Evolutionary conservation across 306 rosid species (phyloP).

Genomic region (Glycine latifolia): DNA sequence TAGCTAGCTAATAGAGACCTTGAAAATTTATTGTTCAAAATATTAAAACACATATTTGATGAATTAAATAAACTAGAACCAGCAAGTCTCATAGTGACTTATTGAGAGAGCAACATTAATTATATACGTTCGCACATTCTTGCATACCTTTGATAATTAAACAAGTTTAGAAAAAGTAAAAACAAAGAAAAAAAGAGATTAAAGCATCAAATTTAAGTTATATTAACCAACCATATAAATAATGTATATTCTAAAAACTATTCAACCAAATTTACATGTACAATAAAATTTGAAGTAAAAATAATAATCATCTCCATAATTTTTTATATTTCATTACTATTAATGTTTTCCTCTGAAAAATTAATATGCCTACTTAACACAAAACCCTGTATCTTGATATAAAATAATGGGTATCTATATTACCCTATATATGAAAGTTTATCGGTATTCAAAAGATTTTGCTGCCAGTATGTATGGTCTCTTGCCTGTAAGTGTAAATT

Average conservation of each 20-base stretch:
- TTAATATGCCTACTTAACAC: no score
- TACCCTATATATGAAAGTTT: neutral
- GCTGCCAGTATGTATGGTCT: neutral
- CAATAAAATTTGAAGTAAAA: no score
- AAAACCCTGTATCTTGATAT: neutral
- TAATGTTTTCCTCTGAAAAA: no score
- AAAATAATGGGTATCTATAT: neutral
- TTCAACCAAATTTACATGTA: no score
- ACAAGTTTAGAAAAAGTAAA: neutral
- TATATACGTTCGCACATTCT: neutral
- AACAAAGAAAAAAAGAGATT: no score
- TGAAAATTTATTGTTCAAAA: neutral
- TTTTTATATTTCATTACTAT: no score
- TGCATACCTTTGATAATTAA: neutral
- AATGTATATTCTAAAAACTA: no score
- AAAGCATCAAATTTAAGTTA: neutral
- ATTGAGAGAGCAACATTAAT: neutral
- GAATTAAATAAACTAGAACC: neutral
- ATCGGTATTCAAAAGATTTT: neutral
- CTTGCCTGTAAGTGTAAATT: neutral
- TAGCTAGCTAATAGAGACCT: neutral
- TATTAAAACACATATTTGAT: neutral
- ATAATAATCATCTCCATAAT: no score
- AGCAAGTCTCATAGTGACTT: neutral
- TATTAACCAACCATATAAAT: no score